Base-by-base conservation (phyloP, 164 flowering plant species). In the Kingdonia uniflora region DNA sequence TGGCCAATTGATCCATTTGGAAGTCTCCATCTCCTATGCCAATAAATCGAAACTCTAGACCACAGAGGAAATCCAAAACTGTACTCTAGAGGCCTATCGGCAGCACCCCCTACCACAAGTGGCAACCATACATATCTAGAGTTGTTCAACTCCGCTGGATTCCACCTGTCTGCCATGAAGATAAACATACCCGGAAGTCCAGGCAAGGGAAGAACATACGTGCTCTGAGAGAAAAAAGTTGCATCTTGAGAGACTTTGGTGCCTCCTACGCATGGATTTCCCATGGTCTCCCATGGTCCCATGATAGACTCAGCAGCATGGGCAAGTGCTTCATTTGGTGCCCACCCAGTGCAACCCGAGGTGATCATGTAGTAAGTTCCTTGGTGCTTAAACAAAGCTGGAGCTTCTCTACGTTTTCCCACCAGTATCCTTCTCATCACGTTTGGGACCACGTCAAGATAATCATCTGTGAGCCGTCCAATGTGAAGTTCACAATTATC, bases 81-180 rank as follows among this genome's bases (percentile, higher is more conserved):
- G 66, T 76, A 83, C 20, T 94, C 92, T 12, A 88, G 71, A 4
- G 99, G 95, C 63, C 57, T 73, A 59, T 94, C 97, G 15, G 78
- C 86, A 1, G 86, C 71, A 2, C 99, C 97, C 11, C 82, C 83
- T 1, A 89, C 84, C 1, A 65, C 67, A 52, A 94, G 54, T 10
- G 99, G 99, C 67, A 94, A 61, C 99, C 99, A 94, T 19, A 94
- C 78, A 51, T 94, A 89, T 48, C 99, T 82, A 6, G 99, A 94
- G 54, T 92, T 87, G 67, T 73, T 74, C 67, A 88, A 64, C 12
- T 85, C 87, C 0, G 85, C 85, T 0, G 94, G 86, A 64, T 84
- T 87, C 96, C 96, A 87, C 52, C 96, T 42, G 60, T 92, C 95
- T 14, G 95, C 94, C 95, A 92, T 87, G 64, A 85, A 91, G n/a